These are phyloP conservation scores for Pelargonium myrrhifolium DNA, from an alignment of 441 rosid species.

Conservation along the genomic window DNA sequence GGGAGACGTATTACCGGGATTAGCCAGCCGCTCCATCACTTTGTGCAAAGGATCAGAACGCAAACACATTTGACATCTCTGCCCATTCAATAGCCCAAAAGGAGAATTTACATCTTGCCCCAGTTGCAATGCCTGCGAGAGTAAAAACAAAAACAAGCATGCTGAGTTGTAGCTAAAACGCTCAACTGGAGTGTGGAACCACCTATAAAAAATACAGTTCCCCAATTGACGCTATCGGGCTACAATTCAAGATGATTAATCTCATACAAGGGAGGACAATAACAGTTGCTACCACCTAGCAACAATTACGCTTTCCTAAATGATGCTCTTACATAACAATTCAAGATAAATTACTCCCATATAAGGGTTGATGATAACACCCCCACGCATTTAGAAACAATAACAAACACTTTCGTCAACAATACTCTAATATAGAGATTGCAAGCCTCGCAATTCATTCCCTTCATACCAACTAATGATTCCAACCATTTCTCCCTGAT, in stretches of 20 bases:
- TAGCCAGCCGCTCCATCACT: constrained; percentile 76
- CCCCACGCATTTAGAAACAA: neutral
- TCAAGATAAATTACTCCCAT: neutral
- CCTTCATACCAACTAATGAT: neutral
- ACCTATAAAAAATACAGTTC: too few relatives aligned
- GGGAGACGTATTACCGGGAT: constrained; percentile 47
- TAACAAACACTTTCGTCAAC: neutral
- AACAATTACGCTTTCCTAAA: too few relatives aligned
- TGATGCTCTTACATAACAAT: neutral
- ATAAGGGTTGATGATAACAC: neutral
- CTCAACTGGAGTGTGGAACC: too few relatives aligned
- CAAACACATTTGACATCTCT: constrained; percentile 87
- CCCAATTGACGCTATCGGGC: too few relatives aligned
- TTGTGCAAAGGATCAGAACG: constrained; percentile 54
- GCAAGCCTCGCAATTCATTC: neutral
- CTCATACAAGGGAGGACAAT: neutral
- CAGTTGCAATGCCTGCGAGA: constrained; percentile 70
- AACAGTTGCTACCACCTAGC: neutral
- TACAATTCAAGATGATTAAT: neutral
- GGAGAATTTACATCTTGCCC: constrained; percentile 71
- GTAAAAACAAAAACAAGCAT: too few relatives aligned
- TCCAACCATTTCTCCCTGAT: neutral
- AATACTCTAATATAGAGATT: neutral
- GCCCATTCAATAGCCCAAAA: constrained; percentile 45
- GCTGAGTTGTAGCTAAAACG: too few relatives aligned